Evolutionary conservation across 192 early-diverging fungal species (phyloP).

Genomic region (Linnemannia exigua): DNA sequence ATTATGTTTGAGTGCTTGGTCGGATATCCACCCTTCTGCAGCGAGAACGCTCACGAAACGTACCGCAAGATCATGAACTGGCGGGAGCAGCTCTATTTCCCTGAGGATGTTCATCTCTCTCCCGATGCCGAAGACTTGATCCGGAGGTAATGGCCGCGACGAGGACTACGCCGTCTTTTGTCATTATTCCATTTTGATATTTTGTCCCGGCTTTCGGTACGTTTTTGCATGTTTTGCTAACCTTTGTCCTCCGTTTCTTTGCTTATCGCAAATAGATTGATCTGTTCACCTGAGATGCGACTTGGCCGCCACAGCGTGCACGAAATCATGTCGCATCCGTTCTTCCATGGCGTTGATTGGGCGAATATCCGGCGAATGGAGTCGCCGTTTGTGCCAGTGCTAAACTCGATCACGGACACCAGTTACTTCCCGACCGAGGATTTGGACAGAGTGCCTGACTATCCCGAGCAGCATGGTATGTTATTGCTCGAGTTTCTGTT

Average conservation of each 20-base stretch:
- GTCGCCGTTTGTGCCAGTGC: constrained; percentile 93
- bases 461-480: constrained; percentile 52
- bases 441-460: constrained; percentile 80
- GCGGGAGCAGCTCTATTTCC: constrained; percentile 91
- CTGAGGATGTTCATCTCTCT: constrained; percentile 93
- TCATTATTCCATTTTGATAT: background rate
- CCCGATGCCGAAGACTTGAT: constrained; percentile 95
- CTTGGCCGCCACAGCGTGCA: constrained; percentile 81
- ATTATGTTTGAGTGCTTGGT: constrained; percentile 99
- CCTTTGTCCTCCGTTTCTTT: background rate
- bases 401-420: constrained; percentile 97
- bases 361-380: constrained; percentile 81
- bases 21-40: constrained; percentile 98
- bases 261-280: constrained; percentile 65
- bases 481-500: background rate
- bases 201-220: background rate
- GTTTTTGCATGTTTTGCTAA: background rate
- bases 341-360: constrained; percentile 97
- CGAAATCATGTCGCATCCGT: constrained; percentile 94
- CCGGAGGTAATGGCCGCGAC: constrained; percentile 65
- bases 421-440: constrained; percentile 98
- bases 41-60: constrained; percentile 95
- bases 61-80: constrained; percentile 99
- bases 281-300: constrained; percentile 91
- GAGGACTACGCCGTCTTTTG: too few relatives aligned